Base-by-base conservation (phyloP, 176 grass and related monocot species). In the Eragrostis nindensis region DNA sequence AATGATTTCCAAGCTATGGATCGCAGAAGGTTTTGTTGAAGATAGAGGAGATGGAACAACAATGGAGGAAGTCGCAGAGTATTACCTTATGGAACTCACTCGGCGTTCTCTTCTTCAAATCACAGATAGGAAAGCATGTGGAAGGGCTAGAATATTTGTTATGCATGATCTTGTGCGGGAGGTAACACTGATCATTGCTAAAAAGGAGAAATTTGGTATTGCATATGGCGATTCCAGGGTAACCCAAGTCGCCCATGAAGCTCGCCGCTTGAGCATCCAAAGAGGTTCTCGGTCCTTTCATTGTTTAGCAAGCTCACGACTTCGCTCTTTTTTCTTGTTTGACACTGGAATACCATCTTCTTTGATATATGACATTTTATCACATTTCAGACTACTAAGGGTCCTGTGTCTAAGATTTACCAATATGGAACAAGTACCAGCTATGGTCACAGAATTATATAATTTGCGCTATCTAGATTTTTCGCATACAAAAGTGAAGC, bases 81-180 rank as follows among this genome's bases (percentile, higher is more conserved):
- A 41, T 67, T 86, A 86, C 30, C 67, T 90, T 32, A 62, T 13
- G 2, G 83, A 89, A 52, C 72, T 89, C 8, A 54, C 42, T 55
- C 77, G 48, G 8, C 82, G 78, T 45, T 85, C 62, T 57, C 59
- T 86, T 59, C 73, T 90, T 26, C 25, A 79, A 60, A 79, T 83
- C 19, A 57, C 24, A 26, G 59, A 74, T 73, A 82, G 79, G 48
- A 82, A 79, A 45, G 49, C 16, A 9, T 25, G 18, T 54, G 74
- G 88, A 74, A 86, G 73, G 25, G 67, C 57, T 11, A 78, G 5
- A 49, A 22, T 18, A 72, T 73, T 86, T 74, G 9, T 32, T 7
- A 82, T 90, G 47, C 88, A 90, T 56, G 88, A 86, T 32, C 50
- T 90, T 78, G 88, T 90, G 11, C 49, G 83, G 2, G 88, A 82